Percentiles rank a stretch among this genome's conserved stretches.
phyloP scores from a whole-genome alignment of 192 early-diverging fungal genomes.

The Phycomyces nitens region DNA sequence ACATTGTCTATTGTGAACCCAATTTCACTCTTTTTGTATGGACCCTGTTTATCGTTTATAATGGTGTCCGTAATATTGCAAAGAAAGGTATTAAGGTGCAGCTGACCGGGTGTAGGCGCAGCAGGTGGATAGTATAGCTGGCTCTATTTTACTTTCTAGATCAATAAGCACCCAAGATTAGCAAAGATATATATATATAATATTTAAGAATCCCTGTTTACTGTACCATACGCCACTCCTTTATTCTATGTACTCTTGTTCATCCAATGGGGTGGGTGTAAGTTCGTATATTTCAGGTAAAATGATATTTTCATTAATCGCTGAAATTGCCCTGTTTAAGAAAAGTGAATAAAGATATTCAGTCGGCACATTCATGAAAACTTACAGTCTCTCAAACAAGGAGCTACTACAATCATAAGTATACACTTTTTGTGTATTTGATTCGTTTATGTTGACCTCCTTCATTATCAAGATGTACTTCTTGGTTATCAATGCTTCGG shows the following conservation, averaged over 20 bases:
- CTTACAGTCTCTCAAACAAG: neutral
- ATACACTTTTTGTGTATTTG: neutral
- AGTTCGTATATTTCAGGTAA: slow-evolving; percentile 2
- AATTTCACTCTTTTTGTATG: slow-evolving; percentile 10
- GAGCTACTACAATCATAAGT: neutral
- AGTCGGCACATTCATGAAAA: neutral
- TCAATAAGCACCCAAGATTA: neutral
- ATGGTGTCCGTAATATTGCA: slow-evolving; percentile 4
- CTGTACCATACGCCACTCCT: slow-evolving; percentile 11
- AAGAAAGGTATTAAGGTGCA: slow-evolving; percentile 8
- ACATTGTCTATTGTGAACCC: slow-evolving; percentile 13
- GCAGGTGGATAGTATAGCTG: slow-evolving; percentile 7
- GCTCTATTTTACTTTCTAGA: neutral
- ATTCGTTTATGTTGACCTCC: too few species aligned
- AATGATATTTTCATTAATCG: neutral
- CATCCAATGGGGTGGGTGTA: slow-evolving; percentile 1
- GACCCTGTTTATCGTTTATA: slow-evolving; percentile 8
- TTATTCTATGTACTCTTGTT: slow-evolving; percentile 10
- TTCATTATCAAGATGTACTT: slow-evolving; percentile 10
- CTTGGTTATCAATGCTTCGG: neutral
- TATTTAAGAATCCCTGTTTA: slow-evolving; percentile 1
- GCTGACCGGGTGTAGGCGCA: slow-evolving; percentile 5
- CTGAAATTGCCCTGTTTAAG: slow-evolving; percentile 2
- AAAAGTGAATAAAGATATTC: neutral
- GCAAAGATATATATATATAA: slow-evolving; percentile 5